These are phyloP conservation scores for Thermochaetoides dissita DNA, from an alignment of 2,329 filamentous ascomycete genomes.

Conservation along the genomic window DNA sequence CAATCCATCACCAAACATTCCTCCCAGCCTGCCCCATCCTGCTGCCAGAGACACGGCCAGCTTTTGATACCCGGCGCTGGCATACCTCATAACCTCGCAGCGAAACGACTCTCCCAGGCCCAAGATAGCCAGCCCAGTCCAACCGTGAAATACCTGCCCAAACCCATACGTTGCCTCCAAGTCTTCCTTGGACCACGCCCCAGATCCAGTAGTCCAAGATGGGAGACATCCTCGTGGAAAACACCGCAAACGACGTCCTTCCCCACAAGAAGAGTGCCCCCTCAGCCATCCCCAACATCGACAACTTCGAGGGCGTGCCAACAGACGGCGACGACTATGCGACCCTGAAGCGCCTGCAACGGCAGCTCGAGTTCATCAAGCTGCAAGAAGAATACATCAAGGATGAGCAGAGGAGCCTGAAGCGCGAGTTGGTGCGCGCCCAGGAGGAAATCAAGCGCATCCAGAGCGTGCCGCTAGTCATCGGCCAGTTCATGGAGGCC, in stretches of 20 bases:
- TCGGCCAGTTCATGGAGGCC: constrained; percentile 99
- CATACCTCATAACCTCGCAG: too few relatives aligned
- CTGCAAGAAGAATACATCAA: constrained; percentile 99
- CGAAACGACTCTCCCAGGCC: too few relatives aligned
- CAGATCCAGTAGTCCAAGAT: constrained; percentile 35
- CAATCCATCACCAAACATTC: too few relatives aligned
- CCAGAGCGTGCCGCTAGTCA: constrained; percentile 93
- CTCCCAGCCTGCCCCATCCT: too few relatives aligned
- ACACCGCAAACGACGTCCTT: constrained; percentile 55
- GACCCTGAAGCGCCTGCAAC: constrained; percentile 87
- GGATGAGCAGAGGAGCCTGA: constrained; percentile 96
- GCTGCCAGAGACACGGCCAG: too few relatives aligned
- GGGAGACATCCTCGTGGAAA: constrained; percentile 81
- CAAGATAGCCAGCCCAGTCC: too few relatives aligned
- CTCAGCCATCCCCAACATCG: constrained; percentile 75
- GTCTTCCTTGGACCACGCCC: too few relatives aligned
- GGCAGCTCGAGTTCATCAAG: constrained; percentile 96
- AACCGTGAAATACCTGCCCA: too few relatives aligned
- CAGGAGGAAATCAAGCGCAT: constrained; percentile 99
- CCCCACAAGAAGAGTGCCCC: constrained; percentile 70
- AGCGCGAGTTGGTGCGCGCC: constrained; percentile 89
- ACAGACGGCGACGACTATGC: constrained; percentile 83
- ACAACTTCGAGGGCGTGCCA: constrained; percentile 71
- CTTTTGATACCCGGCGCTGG: too few relatives aligned
- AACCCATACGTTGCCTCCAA: too few relatives aligned